These are phyloP conservation scores for Entomortierella lignicola DNA, from an alignment of 192 early-diverging fungal genomes.

Conservation along the genomic window DNA sequence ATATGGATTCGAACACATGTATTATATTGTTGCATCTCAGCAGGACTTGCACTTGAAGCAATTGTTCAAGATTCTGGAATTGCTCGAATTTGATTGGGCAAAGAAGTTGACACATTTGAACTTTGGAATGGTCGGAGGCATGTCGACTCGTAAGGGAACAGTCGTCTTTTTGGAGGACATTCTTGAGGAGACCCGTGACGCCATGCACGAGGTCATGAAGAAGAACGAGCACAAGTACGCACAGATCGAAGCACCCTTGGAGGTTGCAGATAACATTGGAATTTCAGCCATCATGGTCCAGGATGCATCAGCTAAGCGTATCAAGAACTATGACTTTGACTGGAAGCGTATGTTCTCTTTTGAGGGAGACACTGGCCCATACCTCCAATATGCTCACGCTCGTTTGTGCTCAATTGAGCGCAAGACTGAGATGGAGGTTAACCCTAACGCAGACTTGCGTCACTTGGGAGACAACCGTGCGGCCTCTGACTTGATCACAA, in stretches of 20 bases:
- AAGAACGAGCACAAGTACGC: constrained; percentile 89
- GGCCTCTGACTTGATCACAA: constrained; percentile 78
- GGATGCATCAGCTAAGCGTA: constrained; percentile 89
- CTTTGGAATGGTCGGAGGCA: constrained; percentile 95
- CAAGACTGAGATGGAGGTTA: constrained; percentile 70
- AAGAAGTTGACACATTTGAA: constrained; percentile 88
- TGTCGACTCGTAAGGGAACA: constrained; percentile 96
- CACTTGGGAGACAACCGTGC: constrained; percentile 74
- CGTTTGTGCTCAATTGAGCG: constrained; percentile 97
- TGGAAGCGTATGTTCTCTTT: constrained; percentile 93
- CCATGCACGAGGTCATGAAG: constrained; percentile 92
- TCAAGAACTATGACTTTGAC: constrained; percentile 96
- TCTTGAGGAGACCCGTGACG: constrained; percentile 84
- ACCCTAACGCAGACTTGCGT: constrained; percentile 72
- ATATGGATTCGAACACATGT: constrained; percentile 92
- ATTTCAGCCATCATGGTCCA: constrained; percentile 93
- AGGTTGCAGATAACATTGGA: constrained; percentile 89
- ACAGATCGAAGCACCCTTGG: constrained; percentile 84
- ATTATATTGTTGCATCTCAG: constrained; percentile 91
- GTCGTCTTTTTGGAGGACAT: constrained; percentile 97
- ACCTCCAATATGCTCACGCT: constrained; percentile 98
- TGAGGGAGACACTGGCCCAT: constrained; percentile 99
- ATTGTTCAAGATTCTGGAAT: constrained; percentile 92
- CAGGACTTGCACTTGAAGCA: constrained; percentile 95
- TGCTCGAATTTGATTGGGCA: constrained; percentile 86